These are phyloP conservation scores for Chrysoporthe deuterocubensis DNA, from an alignment of 2,329 filamentous ascomycete genomes.

Conservation along the genomic window DNA sequence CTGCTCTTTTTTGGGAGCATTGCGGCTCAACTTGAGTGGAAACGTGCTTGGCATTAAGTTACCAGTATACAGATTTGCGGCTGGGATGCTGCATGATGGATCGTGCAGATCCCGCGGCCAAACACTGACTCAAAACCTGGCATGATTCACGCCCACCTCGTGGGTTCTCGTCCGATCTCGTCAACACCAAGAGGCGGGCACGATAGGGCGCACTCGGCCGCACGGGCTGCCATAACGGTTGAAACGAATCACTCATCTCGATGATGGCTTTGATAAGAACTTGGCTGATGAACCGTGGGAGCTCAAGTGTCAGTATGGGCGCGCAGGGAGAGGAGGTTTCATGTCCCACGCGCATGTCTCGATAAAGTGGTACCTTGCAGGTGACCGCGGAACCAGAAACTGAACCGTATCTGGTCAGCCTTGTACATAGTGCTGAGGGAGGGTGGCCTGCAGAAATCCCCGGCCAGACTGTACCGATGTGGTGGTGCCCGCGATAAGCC, in stretches of 20 bases:
- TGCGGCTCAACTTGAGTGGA: conserved; percentile 3
- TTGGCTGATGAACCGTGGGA: not conserved
- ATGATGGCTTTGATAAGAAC: not conserved
- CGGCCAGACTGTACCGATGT: not conserved
- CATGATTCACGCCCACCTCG: not conserved
- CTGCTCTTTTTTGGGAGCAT: not conserved
- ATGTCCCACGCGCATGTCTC: not conserved
- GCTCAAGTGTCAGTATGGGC: not conserved
- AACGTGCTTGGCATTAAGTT: not conserved
- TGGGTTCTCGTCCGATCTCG: conserved; percentile 13
- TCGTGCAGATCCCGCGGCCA: not conserved
- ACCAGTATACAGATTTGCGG: not conserved
- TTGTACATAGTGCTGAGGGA: not conserved
- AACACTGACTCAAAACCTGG: conserved; percentile 7
- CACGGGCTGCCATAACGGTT: conserved; percentile 12
- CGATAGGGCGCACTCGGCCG: conserved; percentile 10
- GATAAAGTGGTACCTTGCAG: not conserved
- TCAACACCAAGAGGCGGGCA: not conserved
- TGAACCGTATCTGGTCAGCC: not conserved
- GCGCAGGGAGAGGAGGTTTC: not conserved
- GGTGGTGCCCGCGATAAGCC: not conserved
- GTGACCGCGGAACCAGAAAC: not conserved
- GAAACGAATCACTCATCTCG: not conserved
- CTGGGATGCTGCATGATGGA: not conserved
- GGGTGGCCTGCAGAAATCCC: not conserved